Conservation (phyloP, 2,329 filamentous ascomycete genomes). For the Hymenoscyphus repandus region DNA sequence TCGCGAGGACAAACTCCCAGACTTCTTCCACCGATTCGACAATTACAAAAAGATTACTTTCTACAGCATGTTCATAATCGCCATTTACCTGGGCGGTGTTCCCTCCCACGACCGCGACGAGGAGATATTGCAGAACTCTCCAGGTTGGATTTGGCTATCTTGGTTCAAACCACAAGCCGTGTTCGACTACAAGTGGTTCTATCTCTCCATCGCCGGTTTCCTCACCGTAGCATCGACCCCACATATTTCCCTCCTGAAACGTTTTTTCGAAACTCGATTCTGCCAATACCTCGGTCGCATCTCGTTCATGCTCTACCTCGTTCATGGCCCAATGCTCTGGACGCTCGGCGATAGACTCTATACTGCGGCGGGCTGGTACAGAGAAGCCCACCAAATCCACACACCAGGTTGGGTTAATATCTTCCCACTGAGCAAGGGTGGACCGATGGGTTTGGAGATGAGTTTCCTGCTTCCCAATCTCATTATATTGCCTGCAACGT, state of each 20-base stretch:
- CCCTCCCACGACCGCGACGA: conserved; percentile 46
- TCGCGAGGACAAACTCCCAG: conserved; percentile 43
- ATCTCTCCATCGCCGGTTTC: conserved; percentile 54
- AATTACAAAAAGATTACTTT: conserved; percentile 45
- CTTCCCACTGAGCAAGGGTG: conserved; percentile 58
- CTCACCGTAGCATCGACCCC: conserved; percentile 51
- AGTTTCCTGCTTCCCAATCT: conserved; percentile 51
- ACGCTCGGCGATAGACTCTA: conserved; percentile 59
- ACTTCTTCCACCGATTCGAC: conserved; percentile 40
- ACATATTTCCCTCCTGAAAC: conserved; percentile 50
- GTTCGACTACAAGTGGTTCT: conserved; percentile 55
- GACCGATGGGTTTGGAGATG: conserved; percentile 41
- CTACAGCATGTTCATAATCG: conserved; percentile 44
- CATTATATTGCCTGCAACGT: conserved; percentile 44
- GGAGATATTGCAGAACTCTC: conserved; percentile 45
- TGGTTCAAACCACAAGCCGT: conserved; percentile 27
- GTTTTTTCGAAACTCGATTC: conserved; percentile 53
- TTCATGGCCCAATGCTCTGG: conserved; percentile 58
- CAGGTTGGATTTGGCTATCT: conserved; percentile 38
- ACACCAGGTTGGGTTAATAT: conserved; percentile 52
- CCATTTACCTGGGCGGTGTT: conserved; percentile 54
- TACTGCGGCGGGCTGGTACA: conserved; percentile 51
- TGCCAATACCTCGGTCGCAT: conserved; percentile 59
- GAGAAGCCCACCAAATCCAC: conserved; percentile 37
- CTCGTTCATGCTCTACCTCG: conserved; percentile 58